Percentiles rank a stretch among this genome's conserved stretches.
Conservation (phyloP, 495 filamentous ascomycete genomes). For the Neurospora sp. region DNA sequence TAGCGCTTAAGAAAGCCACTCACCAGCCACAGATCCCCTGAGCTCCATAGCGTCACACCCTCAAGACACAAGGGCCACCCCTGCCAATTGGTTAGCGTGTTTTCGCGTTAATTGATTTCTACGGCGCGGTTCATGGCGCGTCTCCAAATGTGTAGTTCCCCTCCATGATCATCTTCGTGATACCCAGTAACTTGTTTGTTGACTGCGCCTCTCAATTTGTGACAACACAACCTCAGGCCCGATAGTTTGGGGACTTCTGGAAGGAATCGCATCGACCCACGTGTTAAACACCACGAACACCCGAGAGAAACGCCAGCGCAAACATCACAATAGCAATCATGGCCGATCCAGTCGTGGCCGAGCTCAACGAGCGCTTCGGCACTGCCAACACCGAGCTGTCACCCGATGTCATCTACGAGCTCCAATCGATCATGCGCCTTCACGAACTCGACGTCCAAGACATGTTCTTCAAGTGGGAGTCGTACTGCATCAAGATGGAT, state of each 20-base stretch:
- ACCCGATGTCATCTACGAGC: constrained; percentile 63
- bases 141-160: not conserved
- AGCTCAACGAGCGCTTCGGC: constrained; percentile 63
- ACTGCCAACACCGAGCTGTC: constrained; percentile 42
- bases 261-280: not conserved
- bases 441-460: constrained; percentile 70
- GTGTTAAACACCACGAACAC: not conserved
- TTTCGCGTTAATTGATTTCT: constrained; percentile 19
- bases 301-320: not conserved
- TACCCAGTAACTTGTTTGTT: not conserved
- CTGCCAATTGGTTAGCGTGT: constrained; percentile 4
- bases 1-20: not conserved
- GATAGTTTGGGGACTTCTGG: not conserved
- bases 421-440: constrained; percentile 74
- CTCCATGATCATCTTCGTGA: not conserved
- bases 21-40: not conserved
- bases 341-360: constrained; percentile 39
- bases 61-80: not conserved
- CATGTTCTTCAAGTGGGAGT: constrained; percentile 95
- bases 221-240: not conserved
- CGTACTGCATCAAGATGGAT: constrained; percentile 86
- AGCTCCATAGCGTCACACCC: not conserved
- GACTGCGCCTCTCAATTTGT: not conserved
- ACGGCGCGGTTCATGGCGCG: constrained; percentile 3
- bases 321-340: constrained; percentile 23